These are phyloP conservation scores for Phytophthora uliginosa DNA, from an alignment of 352 stramenopile genomes.

Conservation along the genomic window DNA sequence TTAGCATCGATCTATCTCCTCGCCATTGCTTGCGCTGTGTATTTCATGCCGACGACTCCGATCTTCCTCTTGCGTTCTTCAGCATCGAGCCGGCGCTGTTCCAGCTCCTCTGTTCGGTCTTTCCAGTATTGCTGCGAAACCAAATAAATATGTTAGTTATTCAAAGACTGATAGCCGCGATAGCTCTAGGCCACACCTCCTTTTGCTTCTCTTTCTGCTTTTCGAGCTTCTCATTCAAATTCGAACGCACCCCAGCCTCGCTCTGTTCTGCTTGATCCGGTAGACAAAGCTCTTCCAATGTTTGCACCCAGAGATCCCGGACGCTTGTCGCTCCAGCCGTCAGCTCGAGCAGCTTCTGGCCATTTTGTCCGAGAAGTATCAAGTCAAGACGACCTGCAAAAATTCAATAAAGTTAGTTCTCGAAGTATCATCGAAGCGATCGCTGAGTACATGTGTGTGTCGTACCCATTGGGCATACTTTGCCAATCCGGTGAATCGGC, in stretches of 20 bases:
- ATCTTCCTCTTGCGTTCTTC: slow-evolving; percentile 85
- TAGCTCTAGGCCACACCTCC: slow-evolving; percentile 35
- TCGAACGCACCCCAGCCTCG: no score
- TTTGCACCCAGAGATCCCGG: slow-evolving; percentile 78
- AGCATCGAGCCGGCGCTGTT: slow-evolving; percentile 66
- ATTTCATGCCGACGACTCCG: slow-evolving; percentile 79
- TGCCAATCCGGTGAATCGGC: slow-evolving; percentile 58
- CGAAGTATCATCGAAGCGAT: neutral
- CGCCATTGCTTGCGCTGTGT: slow-evolving; percentile 62
- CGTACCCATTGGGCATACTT: slow-evolving; percentile 66
- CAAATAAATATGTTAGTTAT: slow-evolving; percentile 2
- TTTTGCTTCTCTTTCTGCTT: slow-evolving; percentile 75
- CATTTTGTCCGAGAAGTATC: slow-evolving; percentile 57
- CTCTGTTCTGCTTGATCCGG: slow-evolving; percentile 30
- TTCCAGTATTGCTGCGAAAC: slow-evolving; percentile 74
- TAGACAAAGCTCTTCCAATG: slow-evolving; percentile 68
- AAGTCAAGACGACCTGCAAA: slow-evolving; percentile 51
- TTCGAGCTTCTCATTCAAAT: slow-evolving; percentile 57
- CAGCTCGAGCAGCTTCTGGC: slow-evolving; percentile 75
- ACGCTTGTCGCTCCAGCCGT: slow-evolving; percentile 46
- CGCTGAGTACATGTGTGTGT: neutral
- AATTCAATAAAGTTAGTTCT: neutral
- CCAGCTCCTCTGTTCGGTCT: slow-evolving; percentile 66
- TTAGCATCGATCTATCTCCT: slow-evolving; percentile 25
- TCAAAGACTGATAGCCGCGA: neutral